Evolutionary conservation across 2,329 filamentous ascomycete genomes (phyloP), one percentile per base, ranked within the genome.

Genomic region (Aspergillus sp.): DNA sequence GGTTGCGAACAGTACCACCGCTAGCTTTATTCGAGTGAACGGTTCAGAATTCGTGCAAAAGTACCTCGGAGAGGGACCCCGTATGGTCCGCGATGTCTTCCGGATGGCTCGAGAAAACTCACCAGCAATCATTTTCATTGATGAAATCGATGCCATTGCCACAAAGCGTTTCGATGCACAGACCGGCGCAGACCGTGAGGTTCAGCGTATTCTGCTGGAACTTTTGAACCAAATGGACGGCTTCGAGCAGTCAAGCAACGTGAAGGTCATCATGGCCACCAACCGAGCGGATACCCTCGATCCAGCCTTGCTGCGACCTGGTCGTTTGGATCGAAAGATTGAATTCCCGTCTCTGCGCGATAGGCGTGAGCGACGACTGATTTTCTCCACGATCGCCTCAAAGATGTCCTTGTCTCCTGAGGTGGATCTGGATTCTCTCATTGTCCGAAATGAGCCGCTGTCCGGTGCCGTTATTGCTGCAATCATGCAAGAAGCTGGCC

Each of bases 261-360:
- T 99, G 78, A 99, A 99, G 82, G 95, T 99, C 74, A 99, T 99
- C 80, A 99, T 99, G 95, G 95, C 95, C 66, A 99, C 95, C 66
- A 99, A 99, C 82, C 89, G 95, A 74, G 93, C 95, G 65, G 95
- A 98, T 76, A 99, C 95, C 6, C 84, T 99, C 64, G 95, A 99
- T 74, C 95, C 95, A 15, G 95, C 95, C 42, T 84, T 99, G 61
- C 86, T 99, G 61, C 91, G 95, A 69, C 95, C 95, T 33, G 95
- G 95, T 66, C 92, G 95, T 81, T 83, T 99, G 58, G 95, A 99
- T 78, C 86, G 95, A 73, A 99, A 99, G 84, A 99, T 99, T 65
- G 95, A 99, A 77, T 99, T 99, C 77, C 95, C 95, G n/a, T 92
- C 86, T 60, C 85, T 99, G 63, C 87, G 93, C 64, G 95, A 99